Percentiles rank a stretch among this genome's conserved stretches.
These are phyloP conservation scores for Paramyrothecium roridum DNA, from an alignment of 2,329 filamentous ascomycete species.

Conservation along the genomic window DNA sequence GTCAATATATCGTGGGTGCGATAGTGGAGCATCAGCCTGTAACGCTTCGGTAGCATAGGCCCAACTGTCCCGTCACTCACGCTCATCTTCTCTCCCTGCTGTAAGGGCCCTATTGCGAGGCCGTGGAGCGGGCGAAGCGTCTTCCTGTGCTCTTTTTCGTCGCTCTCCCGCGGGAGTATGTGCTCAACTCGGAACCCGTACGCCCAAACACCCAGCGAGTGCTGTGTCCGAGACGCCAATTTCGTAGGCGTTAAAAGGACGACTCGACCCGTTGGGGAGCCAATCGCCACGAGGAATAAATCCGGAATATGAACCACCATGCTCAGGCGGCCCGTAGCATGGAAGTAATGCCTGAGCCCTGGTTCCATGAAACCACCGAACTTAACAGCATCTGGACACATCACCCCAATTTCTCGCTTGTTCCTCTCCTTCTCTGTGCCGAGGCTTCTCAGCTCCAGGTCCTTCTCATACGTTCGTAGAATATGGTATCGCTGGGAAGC, in stretches of 20 bases:
- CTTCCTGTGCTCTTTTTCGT: conserved; percentile 41
- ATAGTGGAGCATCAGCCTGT: conserved; percentile 70
- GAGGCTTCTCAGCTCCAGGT: conserved; percentile 43
- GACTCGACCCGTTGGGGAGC: conserved; percentile 63
- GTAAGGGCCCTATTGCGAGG: conserved; percentile 64
- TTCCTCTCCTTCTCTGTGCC: conserved; percentile 13
- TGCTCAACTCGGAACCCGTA: conserved; percentile 52
- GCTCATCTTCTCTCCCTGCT: conserved; percentile 30
- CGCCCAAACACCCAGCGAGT: conserved; percentile 20
- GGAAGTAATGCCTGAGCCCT: conserved; percentile 20
- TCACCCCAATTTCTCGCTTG: conserved; percentile 21
- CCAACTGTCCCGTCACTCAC: conserved; percentile 15
- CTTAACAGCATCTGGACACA: conserved; percentile 25
- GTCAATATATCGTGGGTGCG: conserved; percentile 66
- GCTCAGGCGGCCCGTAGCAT: conserved; percentile 42
- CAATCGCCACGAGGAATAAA: conserved; percentile 66
- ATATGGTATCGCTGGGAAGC: conserved; percentile 27
- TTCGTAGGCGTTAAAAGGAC: conserved; percentile 56
- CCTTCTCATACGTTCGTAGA: conserved; percentile 46
- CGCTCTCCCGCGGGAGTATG: conserved; percentile 42
- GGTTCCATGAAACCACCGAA: conserved; percentile 18
- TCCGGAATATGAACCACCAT: conserved; percentile 65
- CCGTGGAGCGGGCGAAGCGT: conserved; percentile 58
- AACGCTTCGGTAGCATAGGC: conserved; percentile 41
- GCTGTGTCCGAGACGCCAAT: conserved; percentile 20